Evolutionary conservation across 1,284 basidiomycete genomes (phyloP).

Genomic region (Taiwanofungus camphoratus): DNA sequence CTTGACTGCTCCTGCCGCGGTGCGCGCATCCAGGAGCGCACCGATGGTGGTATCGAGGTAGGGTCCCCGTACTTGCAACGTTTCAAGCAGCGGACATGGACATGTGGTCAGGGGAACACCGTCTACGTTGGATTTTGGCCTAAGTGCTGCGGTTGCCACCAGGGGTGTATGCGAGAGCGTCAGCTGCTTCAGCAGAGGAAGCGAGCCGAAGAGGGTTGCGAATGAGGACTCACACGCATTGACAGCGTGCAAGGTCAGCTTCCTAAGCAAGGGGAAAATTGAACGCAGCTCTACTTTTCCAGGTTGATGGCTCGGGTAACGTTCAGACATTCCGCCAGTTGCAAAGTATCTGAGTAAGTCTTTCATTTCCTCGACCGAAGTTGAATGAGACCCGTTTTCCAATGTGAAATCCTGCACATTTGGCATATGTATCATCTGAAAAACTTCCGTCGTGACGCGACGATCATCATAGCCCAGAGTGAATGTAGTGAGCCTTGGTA

Average conservation of each 20-base stretch:
- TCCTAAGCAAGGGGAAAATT: constrained; percentile 13
- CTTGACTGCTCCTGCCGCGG: too few species aligned
- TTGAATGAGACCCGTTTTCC: constrained; percentile 14
- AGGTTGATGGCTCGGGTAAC: background rate
- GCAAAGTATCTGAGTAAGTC: constrained; percentile 11
- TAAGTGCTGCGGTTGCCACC: background rate
- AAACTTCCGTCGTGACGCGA: constrained; percentile 7
- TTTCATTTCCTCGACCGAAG: constrained; percentile 9
- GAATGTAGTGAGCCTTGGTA: constrained; percentile 13
- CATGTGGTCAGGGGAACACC: too few species aligned
- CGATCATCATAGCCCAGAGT: constrained; percentile 18
- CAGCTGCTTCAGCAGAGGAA: constrained; percentile 10
- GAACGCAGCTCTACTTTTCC: background rate
- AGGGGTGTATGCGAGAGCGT: constrained; percentile 7
- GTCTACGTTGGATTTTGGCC: too few species aligned
- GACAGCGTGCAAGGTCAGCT: constrained; percentile 10
- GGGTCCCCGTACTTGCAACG: too few species aligned
- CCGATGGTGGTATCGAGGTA: too few species aligned
- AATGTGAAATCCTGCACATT: constrained; percentile 10
- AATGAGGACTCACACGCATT: constrained; percentile 15
- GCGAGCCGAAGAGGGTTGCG: constrained; percentile 12
- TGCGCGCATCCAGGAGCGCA: too few species aligned
- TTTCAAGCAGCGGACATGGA: too few species aligned
- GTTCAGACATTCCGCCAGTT: too few species aligned
- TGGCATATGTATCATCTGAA: constrained; percentile 12